Evolutionary conservation across 495 filamentous ascomycete species (phyloP).

Genomic region (Neurospora sublineolata): DNA sequence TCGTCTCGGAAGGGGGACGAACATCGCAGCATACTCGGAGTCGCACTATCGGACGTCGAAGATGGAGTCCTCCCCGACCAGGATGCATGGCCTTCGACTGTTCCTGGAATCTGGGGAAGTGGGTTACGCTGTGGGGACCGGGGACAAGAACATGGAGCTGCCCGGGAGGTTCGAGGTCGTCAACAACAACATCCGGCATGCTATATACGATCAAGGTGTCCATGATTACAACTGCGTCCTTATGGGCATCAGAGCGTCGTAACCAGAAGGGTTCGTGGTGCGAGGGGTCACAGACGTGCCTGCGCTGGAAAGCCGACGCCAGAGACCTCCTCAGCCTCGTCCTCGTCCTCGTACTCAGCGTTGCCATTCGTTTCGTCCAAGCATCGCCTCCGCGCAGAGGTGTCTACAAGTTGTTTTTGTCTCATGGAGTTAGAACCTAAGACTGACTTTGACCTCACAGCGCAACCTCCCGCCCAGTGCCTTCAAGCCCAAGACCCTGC

Average conservation of each 20-base stretch:
- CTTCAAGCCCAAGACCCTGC: slow-evolving; percentile 69
- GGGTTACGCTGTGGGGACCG: neutral
- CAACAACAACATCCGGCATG: neutral
- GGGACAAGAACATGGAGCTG: neutral
- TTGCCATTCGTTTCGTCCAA: neutral
- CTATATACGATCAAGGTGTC: neutral
- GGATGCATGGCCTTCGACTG: neutral
- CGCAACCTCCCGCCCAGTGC: slow-evolving; percentile 81
- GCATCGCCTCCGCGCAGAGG: neutral
- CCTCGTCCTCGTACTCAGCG: neutral
- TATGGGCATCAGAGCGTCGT: neutral
- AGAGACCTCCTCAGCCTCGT: neutral
- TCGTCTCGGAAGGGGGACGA: neutral
- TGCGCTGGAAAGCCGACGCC: neutral
- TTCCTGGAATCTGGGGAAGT: neutral
- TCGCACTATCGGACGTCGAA: neutral
- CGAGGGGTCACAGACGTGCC: neutral
- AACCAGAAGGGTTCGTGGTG: neutral
- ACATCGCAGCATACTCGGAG: neutral
- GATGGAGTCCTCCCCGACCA: neutral
- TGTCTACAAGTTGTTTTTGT: neutral
- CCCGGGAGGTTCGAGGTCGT: neutral
- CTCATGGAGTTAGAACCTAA: neutral
- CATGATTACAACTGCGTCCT: neutral
- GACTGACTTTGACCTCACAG: slow-evolving; percentile 28